Percentiles rank a stretch among this genome's conserved stretches.
Evolutionary conservation across 1,139 yeast genomes (phyloP).

Genomic region (Debaryomyces subglobosus): DNA sequence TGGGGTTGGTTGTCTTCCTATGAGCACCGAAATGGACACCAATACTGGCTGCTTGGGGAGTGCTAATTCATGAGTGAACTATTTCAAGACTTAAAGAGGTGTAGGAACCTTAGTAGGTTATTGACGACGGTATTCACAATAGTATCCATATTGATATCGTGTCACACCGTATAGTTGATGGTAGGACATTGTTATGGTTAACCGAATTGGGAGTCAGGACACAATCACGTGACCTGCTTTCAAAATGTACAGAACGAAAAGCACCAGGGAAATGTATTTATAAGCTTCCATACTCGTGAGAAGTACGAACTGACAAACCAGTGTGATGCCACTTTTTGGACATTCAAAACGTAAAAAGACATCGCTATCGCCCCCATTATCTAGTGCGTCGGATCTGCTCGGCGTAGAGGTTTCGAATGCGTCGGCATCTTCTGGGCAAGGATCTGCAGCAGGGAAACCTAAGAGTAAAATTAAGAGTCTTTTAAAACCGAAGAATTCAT

Average conservation of each 20-base stretch:
- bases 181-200: not conserved
- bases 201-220: not conserved
- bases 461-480: conserved; percentile 5
- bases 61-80: not conserved
- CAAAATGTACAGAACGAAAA: not conserved
- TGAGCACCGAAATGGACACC: not conserved
- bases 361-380: not conserved
- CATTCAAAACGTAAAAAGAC: not conserved
- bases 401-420: not conserved
- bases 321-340: conserved; percentile 1
- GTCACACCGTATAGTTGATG: not conserved
- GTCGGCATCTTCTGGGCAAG: not conserved
- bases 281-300: not conserved
- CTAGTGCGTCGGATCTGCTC: not conserved
- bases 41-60: too few relatives aligned
- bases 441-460: not conserved
- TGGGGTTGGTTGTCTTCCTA: not conserved
- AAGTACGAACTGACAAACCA: not conserved
- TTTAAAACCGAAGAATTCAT: conserved; percentile 2
- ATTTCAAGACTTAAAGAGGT: not conserved
- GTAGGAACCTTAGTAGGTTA: not conserved
- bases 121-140: not conserved
- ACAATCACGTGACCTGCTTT: not conserved
- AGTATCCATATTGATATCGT: not conserved
- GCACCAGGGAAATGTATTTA: not conserved